A percentile compares a stretch with the other conserved stretches of the same genome.
Evolutionary conservation across 768 basidiomycete genomes (phyloP).

Genomic region (Lactifluus hygrophoroides): DNA sequence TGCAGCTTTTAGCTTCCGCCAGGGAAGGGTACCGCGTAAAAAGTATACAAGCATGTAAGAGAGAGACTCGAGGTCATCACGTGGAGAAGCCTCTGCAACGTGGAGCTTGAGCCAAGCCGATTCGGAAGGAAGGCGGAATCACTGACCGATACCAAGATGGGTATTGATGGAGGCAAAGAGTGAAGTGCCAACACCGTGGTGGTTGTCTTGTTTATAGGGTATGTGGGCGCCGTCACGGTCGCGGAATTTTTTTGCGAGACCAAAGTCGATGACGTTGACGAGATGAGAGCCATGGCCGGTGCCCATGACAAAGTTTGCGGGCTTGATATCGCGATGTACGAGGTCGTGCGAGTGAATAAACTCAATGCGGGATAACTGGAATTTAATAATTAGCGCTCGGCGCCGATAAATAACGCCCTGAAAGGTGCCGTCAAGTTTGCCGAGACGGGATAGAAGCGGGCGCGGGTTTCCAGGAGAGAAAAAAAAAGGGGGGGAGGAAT

Average conservation of each 20-base stretch:
- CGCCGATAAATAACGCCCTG: background rate
- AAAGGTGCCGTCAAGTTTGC: background rate
- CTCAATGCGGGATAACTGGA: conserved; percentile 86
- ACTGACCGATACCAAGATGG: conserved; percentile 65
- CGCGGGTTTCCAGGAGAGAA: conserved; percentile 1
- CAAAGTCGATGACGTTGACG: conserved; percentile 92
- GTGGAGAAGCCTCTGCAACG: conserved; percentile 55
- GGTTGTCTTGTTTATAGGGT: conserved; percentile 63
- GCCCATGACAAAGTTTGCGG: conserved; percentile 98
- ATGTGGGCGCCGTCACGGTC: conserved; percentile 62
- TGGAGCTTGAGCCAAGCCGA: background rate
- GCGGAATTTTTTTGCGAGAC: conserved; percentile 71
- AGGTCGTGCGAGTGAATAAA: conserved; percentile 94
- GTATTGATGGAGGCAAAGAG: conserved; percentile 70
- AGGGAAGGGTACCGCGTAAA: conserved; percentile 66
- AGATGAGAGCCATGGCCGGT: conserved; percentile 54
- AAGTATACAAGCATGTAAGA: conserved; percentile 83
- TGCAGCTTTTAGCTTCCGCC: conserved; percentile 63
- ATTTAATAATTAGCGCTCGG: background rate
- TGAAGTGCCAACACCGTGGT: conserved; percentile 72
- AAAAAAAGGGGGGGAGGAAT: background rate
- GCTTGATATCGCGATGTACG: conserved; percentile 96
- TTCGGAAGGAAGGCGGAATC: background rate
- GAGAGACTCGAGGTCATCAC: conserved; percentile 73
- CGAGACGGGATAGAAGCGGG: background rate